Evolutionary conservation across 75 land plant genomes (phyloP), one percentile per base, ranked within the genome.

Genomic region (Isoetes taiwanensis): DNA sequence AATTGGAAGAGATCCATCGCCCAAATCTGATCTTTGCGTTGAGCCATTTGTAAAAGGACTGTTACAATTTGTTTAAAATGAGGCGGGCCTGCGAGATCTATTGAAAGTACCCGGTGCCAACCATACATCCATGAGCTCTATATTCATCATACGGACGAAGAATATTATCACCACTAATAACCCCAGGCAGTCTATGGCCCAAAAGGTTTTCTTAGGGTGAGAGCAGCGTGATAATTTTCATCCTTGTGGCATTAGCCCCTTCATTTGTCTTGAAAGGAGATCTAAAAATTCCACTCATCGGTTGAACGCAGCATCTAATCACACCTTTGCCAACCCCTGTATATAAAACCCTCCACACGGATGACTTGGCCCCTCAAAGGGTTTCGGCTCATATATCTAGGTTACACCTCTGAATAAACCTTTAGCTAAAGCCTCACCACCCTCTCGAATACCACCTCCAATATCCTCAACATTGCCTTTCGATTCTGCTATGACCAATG

Each of bases 301-400:
- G 50, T 23, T 46, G 50, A 16, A 46, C 50, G 16, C 21, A 16
- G 16, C 21, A 16, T 6, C 50, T 23, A 4, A 46, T 46, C 16
- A 46, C 50, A 6, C 50, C 50, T n/a, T 46, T 46, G 12, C 50
- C 50, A 46, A 46, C 50, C n/a, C n/a, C n/a, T n/a, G n/a, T 88
- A 89, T 58, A 94, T 81, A 74, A 94, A 94, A 8, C 99, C 99
- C 69, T 88, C 99, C 53, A 94, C 82, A 54, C 50, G 4, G 50
- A 5, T n/a, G 50, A 46, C 4, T 23, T 19, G 4, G 50, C 50
- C 4, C 50, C 50, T 46, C 25, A 16, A 5, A 46, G 50, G 16
- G 50, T 19, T 23, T 46, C 25, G 16, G 50, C 25, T 46, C 16
- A 16, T 46, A 46, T 46, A 5, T 23, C 50, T n/a, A n/a, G 16